A percentile compares a stretch with the other conserved stretches of the same genome.
These are phyloP conservation scores for Aspergillus neoniger DNA, from an alignment of 2,329 filamentous ascomycete species.

Conservation along the genomic window DNA sequence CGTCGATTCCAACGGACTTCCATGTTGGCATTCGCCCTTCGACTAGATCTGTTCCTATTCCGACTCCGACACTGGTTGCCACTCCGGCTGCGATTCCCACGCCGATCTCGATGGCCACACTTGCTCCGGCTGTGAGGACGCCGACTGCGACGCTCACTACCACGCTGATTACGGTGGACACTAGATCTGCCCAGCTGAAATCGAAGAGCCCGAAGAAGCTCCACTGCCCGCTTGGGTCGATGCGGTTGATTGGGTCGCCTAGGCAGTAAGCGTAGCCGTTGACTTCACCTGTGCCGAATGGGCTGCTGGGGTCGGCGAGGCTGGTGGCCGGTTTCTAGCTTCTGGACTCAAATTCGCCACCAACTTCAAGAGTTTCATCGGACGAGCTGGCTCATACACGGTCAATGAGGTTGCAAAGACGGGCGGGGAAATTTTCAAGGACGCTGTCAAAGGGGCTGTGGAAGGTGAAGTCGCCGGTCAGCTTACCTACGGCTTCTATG, in stretches of 20 bases:
- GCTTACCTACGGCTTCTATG: too few species aligned
- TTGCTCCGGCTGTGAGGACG: neutral
- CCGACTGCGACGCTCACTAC: neutral
- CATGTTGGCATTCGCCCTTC: neutral
- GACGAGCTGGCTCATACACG: too few species aligned
- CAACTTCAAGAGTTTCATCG: too few species aligned
- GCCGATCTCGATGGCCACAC: neutral
- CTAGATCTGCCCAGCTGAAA: neutral
- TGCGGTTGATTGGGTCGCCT: slow-evolving; percentile 20
- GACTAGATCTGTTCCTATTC: neutral
- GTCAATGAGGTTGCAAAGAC: too few species aligned
- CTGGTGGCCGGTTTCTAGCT: neutral
- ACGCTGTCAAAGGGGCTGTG: too few species aligned
- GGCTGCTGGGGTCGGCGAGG: slow-evolving; percentile 2
- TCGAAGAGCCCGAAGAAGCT: neutral
- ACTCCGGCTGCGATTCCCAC: neutral
- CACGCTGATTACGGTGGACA: neutral
- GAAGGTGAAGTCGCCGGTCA: too few species aligned
- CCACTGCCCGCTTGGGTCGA: slow-evolving; percentile 17
- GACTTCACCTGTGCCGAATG: slow-evolving; percentile 20
- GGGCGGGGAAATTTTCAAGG: too few species aligned
- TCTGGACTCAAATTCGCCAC: too few species aligned
- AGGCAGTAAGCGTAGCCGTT: slow-evolving; percentile 22
- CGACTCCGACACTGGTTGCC: neutral
- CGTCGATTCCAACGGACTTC: neutral